These are phyloP conservation scores for Vaccinium myrtillus DNA, from an alignment of 148 eudicot species.

Conservation along the genomic window DNA sequence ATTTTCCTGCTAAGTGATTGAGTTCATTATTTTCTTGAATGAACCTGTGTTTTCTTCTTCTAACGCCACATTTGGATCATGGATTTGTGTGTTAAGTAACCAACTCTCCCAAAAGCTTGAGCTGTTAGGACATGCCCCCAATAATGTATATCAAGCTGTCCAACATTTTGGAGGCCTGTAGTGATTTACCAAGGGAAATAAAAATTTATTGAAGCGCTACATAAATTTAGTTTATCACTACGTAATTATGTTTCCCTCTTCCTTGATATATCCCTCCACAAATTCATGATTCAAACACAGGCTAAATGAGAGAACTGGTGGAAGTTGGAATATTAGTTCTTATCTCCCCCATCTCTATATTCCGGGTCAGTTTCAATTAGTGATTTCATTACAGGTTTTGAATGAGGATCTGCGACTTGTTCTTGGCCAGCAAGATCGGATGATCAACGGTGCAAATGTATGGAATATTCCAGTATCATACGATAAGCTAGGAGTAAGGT, in stretches of 20 bases:
- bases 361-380: not conserved
- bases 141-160: no score
- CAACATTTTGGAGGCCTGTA: not conserved
- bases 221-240: not conserved
- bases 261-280: not conserved
- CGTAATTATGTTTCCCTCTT: not conserved
- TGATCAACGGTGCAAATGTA: conserved; percentile 78
- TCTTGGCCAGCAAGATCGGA: conserved; percentile 89
- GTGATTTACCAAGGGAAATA: not conserved
- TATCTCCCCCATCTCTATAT: not conserved
- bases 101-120: no score
- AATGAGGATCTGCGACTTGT: conserved; percentile 89
- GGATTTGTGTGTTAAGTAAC: not conserved
- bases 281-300: not conserved
- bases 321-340: not conserved
- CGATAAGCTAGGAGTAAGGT: conserved; percentile 92
- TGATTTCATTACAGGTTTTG: conserved; percentile 49
- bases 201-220: not conserved
- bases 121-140: no score
- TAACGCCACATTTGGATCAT: not conserved
- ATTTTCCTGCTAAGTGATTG: not conserved
- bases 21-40: not conserved
- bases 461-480: conserved; percentile 92
- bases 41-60: not conserved
- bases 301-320: not conserved